phyloP scores from a whole-genome alignment of 2,329 filamentous ascomycete genomes.

The Torrubiella hemipterigena region DNA sequence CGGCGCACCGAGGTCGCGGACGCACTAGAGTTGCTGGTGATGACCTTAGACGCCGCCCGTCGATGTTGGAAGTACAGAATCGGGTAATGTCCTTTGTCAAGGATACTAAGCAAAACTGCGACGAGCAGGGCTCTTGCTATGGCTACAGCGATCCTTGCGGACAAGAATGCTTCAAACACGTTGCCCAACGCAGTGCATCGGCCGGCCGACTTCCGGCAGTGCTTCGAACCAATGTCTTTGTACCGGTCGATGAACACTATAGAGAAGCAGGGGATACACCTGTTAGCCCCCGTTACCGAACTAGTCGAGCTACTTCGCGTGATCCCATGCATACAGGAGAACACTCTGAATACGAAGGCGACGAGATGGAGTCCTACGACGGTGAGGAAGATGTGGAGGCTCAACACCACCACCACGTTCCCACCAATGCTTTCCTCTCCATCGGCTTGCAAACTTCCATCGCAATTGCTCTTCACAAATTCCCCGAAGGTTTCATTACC shows the following conservation, averaged over 20 bases:
- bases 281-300: constrained; percentile 20
- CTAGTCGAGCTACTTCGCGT: constrained; percentile 25
- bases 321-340: constrained; percentile 17
- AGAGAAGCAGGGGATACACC: constrained; percentile 14
- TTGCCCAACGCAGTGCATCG: constrained; percentile 25
- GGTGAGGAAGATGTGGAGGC: constrained; percentile 32
- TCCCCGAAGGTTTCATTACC: constrained; percentile 79
- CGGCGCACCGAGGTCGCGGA: constrained; percentile 9
- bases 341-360: constrained; percentile 3
- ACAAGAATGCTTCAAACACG: constrained; percentile 52
- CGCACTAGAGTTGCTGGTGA: constrained; percentile 16
- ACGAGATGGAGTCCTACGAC: constrained; percentile 11
- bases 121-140: constrained; percentile 47
- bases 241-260: constrained; percentile 15
- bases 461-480: constrained; percentile 91
- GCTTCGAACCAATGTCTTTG: constrained; percentile 28
- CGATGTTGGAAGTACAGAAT: constrained; percentile 41
- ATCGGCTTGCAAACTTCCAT: constrained; percentile 94
- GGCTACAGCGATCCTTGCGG: constrained; percentile 55
- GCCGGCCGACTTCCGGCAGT: constrained; percentile 22
- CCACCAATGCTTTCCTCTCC: constrained; percentile 82
- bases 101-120: constrained; percentile 51
- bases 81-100: constrained; percentile 53
- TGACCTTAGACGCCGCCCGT: constrained; percentile 30
- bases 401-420: constrained; percentile 82